Evolutionary conservation across 192 early-diverging fungal species (phyloP).

Genomic region (Backusella tarrabulga): DNA sequence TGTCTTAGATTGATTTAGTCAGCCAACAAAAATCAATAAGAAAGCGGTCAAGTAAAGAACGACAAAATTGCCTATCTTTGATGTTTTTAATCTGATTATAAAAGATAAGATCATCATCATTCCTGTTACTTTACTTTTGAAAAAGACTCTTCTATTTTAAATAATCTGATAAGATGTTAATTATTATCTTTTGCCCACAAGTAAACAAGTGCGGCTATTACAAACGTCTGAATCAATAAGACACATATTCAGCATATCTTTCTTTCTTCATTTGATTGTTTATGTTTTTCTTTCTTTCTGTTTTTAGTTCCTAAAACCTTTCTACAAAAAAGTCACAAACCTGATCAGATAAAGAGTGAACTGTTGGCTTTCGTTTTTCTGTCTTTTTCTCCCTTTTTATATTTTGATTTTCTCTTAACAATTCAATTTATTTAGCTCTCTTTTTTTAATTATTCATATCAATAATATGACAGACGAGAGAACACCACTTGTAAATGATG

Average conservation of each 20-base stretch:
- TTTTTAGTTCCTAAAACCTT: neutral
- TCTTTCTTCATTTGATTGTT: neutral
- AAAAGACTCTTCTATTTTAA: neutral
- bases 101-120: neutral
- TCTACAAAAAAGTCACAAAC: neutral
- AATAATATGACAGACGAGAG: neutral
- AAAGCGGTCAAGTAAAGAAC: neutral
- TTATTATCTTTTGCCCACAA: neutral
- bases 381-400: neutral
- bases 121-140: neutral
- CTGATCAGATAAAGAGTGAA: neutral
- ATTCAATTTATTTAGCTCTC: neutral
- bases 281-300: neutral
- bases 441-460: neutral
- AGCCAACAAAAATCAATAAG: neutral
- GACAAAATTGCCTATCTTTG: neutral
- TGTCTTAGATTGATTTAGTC: neutral
- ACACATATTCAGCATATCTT: neutral
- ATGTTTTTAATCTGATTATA: neutral
- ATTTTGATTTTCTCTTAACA: neutral
- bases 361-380: neutral
- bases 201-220: neutral
- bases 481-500: neutral
- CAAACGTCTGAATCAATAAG: neutral
- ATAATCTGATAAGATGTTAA: neutral